phyloP scores from a whole-genome alignment of 2,329 filamentous ascomycete genomes.

The Cercospora berteroae region DNA sequence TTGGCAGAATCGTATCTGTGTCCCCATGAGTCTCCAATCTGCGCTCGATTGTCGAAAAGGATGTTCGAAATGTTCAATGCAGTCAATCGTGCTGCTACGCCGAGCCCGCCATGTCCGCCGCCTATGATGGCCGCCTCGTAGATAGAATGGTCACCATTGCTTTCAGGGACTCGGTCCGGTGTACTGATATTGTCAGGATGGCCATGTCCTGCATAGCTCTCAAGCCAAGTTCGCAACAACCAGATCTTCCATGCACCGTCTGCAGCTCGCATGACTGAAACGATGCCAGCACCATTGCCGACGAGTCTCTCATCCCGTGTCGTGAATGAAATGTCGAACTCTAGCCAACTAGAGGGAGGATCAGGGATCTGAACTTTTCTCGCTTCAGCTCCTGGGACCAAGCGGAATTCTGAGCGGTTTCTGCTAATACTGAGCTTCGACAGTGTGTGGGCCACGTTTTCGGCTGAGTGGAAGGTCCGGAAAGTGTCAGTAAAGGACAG shows the following conservation, averaged over 20 bases:
- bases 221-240: conserved; percentile 40
- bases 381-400: conserved; percentile 22
- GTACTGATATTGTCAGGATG: conserved; percentile 32
- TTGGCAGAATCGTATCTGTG: conserved; percentile 48
- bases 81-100: conserved; percentile 45
- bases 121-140: conserved; percentile 7
- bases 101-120: conserved; percentile 47
- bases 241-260: conserved; percentile 43
- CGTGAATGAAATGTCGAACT: conserved; percentile 35
- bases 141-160: conserved; percentile 32
- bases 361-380: conserved; percentile 29
- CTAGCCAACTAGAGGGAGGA: conserved; percentile 25
- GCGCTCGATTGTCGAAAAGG: conserved; percentile 46
- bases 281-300: conserved; percentile 36
- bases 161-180: conserved; percentile 16
- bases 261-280: conserved; percentile 36
- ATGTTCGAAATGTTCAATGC: conserved; percentile 45
- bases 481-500: conserved; percentile 57
- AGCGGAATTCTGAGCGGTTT: conserved; percentile 34
- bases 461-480: conserved; percentile 51
- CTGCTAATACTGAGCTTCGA: conserved; percentile 36
- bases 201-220: conserved; percentile 40
- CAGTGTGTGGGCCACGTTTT: conserved; percentile 43
- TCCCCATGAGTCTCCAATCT: conserved; percentile 49
- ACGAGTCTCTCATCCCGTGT: conserved; percentile 27